Evolutionary conservation across 2,329 filamentous ascomycete species (phyloP).

Genomic region (Diaporthe helianthi): DNA sequence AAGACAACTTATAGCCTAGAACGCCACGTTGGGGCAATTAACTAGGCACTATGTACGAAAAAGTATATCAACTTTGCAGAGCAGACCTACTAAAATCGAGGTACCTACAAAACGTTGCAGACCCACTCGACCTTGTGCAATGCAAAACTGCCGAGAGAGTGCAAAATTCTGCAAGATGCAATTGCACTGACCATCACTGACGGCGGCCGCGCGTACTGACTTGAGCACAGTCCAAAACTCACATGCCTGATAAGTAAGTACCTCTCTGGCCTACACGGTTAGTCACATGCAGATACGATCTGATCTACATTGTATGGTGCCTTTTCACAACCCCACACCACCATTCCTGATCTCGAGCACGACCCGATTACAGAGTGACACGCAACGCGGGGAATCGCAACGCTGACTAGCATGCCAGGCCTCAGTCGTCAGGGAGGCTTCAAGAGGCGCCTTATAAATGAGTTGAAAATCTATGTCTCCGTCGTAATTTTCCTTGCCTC

Average conservation of each 20-base stretch:
- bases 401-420: too few species aligned
- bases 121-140: too few species aligned
- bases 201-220: neutral
- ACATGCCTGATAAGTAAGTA: too few species aligned
- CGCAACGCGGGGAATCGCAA: neutral
- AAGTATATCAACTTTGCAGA: too few species aligned
- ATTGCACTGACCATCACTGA: too few species aligned
- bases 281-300: neutral
- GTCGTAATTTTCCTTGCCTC: neutral
- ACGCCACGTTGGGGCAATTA: too few species aligned
- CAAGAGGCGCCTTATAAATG: neutral
- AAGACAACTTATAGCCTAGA: too few species aligned
- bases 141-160: too few species aligned
- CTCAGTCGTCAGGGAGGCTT: neutral
- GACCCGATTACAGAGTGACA: neutral
- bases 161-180: too few species aligned
- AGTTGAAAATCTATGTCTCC: neutral
- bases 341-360: constrained; percentile 1
- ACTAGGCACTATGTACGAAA: too few species aligned
- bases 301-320: neutral
- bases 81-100: too few species aligned
- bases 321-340: neutral
- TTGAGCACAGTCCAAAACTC: neutral
- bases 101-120: too few species aligned
- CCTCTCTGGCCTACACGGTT: neutral